Conservation (phyloP, 2,329 filamentous ascomycete genomes). For the Trichoderma koningii region DNA sequence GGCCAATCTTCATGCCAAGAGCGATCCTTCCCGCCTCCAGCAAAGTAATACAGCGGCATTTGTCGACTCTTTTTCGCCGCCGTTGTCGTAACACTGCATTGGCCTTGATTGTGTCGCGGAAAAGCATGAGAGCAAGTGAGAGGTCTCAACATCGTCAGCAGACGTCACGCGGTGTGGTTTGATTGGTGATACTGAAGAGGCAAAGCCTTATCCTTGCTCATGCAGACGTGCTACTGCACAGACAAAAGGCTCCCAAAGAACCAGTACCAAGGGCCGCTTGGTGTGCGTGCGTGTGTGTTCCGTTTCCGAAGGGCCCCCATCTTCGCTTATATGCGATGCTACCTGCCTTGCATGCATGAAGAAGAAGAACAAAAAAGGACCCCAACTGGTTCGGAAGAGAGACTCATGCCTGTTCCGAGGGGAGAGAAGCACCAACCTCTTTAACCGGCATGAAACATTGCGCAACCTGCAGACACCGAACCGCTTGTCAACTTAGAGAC, state of each 20-base stretch:
- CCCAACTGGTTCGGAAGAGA: not conserved
- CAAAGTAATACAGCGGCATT: not conserved
- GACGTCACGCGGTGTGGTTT: not conserved
- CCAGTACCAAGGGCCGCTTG: not conserved
- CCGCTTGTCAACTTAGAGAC: not conserved
- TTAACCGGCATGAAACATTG: slow-evolving; percentile 8
- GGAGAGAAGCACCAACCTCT: not conserved
- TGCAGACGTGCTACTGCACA: not conserved
- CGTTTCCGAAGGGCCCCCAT: not conserved
- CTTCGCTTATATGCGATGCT: not conserved
- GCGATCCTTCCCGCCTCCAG: not conserved
- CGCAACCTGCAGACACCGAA: slow-evolving; percentile 11
- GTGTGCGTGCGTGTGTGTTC: not conserved
- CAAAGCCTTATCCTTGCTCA: not conserved
- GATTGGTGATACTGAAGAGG: not conserved
- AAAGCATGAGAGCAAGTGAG: not conserved
- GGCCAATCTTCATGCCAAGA: not conserved
- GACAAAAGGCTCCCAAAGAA: not conserved
- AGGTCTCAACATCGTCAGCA: not conserved
- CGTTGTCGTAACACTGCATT: slow-evolving; percentile 1
- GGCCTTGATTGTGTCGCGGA: not conserved
- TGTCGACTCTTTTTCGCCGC: not conserved
- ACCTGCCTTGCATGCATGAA: not conserved
- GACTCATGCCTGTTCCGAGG: slow-evolving; percentile 1
- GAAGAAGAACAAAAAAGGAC: not conserved